Base-by-base conservation (phyloP, 1,284 basidiomycete genomes). In the Inonotus hispidus region DNA sequence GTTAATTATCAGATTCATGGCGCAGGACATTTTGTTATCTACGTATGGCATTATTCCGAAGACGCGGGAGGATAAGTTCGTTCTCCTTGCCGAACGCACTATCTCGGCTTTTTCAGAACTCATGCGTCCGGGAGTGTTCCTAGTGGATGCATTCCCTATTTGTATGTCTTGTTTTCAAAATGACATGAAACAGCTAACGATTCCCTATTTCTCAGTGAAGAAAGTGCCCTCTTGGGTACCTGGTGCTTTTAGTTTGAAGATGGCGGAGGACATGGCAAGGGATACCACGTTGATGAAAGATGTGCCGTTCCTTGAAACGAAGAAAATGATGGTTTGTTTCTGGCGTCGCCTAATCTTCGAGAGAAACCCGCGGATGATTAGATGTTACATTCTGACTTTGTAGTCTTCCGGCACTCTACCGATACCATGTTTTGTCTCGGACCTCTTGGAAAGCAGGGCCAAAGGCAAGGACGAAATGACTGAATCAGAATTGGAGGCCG, bases 161-260 rank as follows among this genome's bases (percentile, higher is more conserved):
- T 47, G 61, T 63, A 47, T 6, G 61, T 3, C 32, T 23, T 19
- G 32, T 10, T 14, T 11, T n/a, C 23, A 27, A 23, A 19, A 29
- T 32, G 32, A 32, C 8, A 32, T 32, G 32, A 32, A 32, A 4
- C 32, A 32, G 4, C 3, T 4, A 32, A 32, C 32, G 32, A 32
- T 32, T 32, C 8, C 8, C 32, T 32, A 3, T 3, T 32, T 32
- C 32, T 32, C 32, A 32, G 60, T 64, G 38, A 61, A 61, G 29
- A 35, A 61, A 38, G 52, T 65, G 16, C 63, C 63, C 16, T 46
- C 53, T 25, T 65, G 63, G 63, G 50, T 65, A 39, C 63, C 63
- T 1, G 63, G 63, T 2, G 58, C 61, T 10, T 32, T 38, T 14
- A 63, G 53, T 47, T 56, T 57, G 41, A 58, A 55, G 37, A 38